Percentiles rank a stretch among this genome's conserved stretches.
Evolutionary conservation across 176 grass and related monocot genomes (phyloP).

Genomic region (Aechmea fasciata): DNA sequence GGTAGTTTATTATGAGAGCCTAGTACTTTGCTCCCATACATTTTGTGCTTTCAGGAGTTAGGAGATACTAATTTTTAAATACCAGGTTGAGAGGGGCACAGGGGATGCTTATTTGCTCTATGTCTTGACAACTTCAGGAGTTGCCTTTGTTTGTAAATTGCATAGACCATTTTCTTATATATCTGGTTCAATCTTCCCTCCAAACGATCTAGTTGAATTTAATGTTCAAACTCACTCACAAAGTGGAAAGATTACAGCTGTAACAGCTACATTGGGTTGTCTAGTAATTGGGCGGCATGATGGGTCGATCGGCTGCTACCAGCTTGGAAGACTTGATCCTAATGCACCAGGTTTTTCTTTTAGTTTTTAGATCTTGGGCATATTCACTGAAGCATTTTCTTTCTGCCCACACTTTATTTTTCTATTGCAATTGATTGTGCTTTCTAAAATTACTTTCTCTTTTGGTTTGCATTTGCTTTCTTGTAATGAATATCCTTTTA

Average conservation of each 20-base stretch:
- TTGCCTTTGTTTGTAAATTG: conserved; percentile 57
- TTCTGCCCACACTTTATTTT: background rate
- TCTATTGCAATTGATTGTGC: conserved; percentile 4
- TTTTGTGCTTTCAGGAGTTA: conserved; percentile 4
- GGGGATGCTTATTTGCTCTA: conserved; percentile 55
- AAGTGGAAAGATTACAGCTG: conserved; percentile 60
- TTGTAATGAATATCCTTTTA: background rate
- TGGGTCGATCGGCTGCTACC: conserved; percentile 73
- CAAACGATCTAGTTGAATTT: conserved; percentile 53
- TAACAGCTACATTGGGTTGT: conserved; percentile 50
- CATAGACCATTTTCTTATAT: conserved; percentile 56
- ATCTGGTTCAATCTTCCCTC: conserved; percentile 59
- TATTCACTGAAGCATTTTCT: background rate
- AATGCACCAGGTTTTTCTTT: conserved; percentile 62
- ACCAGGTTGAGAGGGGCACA: conserved; percentile 37
- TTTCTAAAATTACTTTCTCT: conserved; percentile 14
- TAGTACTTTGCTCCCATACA: conserved; percentile 2
- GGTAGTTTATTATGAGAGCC: conserved; percentile 6
- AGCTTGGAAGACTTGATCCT: conserved; percentile 63
- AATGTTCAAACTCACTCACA: conserved; percentile 48
- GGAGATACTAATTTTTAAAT: conserved; percentile 22
- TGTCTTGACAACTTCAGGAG: conserved; percentile 62
- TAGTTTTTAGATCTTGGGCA: conserved; percentile 9
- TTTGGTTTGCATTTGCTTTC: conserved; percentile 10
- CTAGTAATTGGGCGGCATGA: conserved; percentile 69